These are phyloP conservation scores for Curvularia sp. DNA, from an alignment of 2,329 filamentous ascomycete species.

Conservation along the genomic window DNA sequence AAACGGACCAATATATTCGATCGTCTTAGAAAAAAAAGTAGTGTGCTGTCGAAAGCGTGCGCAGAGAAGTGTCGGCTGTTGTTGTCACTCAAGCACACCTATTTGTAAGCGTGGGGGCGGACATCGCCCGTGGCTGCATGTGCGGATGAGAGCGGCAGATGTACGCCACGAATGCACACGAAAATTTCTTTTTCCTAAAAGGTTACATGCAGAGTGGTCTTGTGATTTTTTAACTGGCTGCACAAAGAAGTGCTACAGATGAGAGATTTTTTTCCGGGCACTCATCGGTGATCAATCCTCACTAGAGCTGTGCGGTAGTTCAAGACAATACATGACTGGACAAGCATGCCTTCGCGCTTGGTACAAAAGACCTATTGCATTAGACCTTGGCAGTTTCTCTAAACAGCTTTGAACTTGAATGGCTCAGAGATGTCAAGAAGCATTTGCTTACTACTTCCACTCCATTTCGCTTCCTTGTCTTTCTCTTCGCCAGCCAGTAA, in stretches of 20 bases:
- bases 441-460: no score
- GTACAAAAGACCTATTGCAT: not conserved
- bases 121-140: not conserved
- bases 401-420: not conserved
- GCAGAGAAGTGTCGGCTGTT: not conserved
- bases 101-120: not conserved
- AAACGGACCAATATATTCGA: not conserved
- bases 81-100: not conserved
- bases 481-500: not conserved
- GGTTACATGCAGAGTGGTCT: not conserved
- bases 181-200: not conserved
- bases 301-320: not conserved
- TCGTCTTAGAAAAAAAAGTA: conserved; percentile 29
- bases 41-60: not conserved
- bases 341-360: not conserved
- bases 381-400: not conserved
- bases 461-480: not conserved
- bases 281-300: no score
- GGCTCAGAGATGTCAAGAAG: not conserved
- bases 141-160: not conserved
- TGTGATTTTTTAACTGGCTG: not conserved
- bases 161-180: not conserved
- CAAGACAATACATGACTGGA: not conserved
- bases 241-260: not conserved
- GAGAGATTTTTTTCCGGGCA: not conserved